Percentiles rank a stretch among this genome's conserved stretches.
phyloP scores from a whole-genome alignment of 306 rosid species.

The Prinsepia uniflora region DNA sequence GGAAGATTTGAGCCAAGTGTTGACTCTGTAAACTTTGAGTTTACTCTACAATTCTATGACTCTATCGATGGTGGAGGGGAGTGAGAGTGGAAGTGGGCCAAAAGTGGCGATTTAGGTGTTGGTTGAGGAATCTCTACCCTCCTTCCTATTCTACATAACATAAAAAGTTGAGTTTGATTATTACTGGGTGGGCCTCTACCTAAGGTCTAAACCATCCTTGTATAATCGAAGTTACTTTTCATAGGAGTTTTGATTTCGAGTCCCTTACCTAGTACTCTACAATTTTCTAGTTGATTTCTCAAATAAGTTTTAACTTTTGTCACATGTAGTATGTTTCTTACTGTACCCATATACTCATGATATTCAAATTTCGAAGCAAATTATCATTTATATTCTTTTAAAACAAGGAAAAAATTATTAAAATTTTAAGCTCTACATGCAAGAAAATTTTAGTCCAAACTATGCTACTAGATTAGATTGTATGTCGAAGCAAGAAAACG shows the following conservation, averaged over 20 bases:
- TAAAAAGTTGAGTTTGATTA: constrained; percentile 12
- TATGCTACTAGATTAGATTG: too few species aligned
- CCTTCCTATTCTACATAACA: not conserved
- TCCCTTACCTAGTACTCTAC: not conserved
- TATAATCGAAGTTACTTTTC: constrained; percentile 6
- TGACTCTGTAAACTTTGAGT: not conserved
- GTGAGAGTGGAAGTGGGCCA: not conserved
- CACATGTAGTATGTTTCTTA: constrained; percentile 9
- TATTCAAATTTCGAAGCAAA: not conserved
- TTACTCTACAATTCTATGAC: not conserved
- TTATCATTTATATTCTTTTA: not conserved
- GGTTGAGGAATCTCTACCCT: constrained; percentile 15
- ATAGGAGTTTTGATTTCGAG: not conserved
- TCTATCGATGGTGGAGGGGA: not conserved
- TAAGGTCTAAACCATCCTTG: not conserved
- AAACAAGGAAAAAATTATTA: too few species aligned
- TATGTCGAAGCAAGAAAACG: too few species aligned
- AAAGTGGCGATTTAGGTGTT: constrained; percentile 22
- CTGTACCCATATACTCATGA: not conserved
- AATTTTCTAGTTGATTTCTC: constrained; percentile 3
- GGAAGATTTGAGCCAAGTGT: constrained; percentile 9
- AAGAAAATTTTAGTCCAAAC: not conserved
- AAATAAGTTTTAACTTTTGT: constrained; percentile 21
- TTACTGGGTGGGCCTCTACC: constrained; percentile 17
- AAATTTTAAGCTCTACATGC: not conserved